Conservation (phyloP, 768 basidiomycete species). For the Tulasnella sp. region DNA sequence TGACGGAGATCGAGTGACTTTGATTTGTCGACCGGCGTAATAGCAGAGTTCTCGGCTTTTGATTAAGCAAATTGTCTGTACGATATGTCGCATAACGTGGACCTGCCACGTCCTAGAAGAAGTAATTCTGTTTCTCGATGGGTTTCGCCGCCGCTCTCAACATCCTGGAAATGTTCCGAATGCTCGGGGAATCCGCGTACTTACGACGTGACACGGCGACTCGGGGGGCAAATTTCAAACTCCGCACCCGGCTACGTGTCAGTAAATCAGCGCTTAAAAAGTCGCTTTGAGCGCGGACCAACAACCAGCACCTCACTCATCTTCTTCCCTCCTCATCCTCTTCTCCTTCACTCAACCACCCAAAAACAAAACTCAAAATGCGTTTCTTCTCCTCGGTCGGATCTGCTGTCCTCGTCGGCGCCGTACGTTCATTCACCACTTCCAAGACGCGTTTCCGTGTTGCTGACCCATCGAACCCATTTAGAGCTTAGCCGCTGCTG, state of each 20-base stretch:
- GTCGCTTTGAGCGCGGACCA: background rate
- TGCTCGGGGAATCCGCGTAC: background rate
- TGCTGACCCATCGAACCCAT: background rate
- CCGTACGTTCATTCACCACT: background rate
- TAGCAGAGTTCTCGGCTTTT: background rate
- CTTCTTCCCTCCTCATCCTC: background rate
- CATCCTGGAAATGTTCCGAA: background rate
- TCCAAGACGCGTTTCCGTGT: background rate
- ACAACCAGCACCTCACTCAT: background rate
- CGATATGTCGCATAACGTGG: background rate
- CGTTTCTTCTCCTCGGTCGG: slow-evolving; percentile 15
- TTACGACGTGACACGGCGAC: background rate
- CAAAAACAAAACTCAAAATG: slow-evolving; percentile 4
- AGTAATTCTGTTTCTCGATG: background rate
- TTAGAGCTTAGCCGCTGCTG: slow-evolving; percentile 27
- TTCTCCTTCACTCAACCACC: background rate
- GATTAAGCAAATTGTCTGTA: background rate
- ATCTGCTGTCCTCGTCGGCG: slow-evolving; percentile 21
- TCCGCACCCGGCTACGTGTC: slow-evolving; percentile 6
- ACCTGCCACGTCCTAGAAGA: background rate
- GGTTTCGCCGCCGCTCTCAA: background rate
- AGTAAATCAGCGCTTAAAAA: background rate
- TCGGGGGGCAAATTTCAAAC: background rate
- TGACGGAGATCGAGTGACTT: slow-evolving; percentile 18
- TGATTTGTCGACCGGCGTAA: background rate